A percentile compares a stretch with the other conserved stretches of the same genome.
Evolutionary conservation across 176 grass and related monocot genomes (phyloP).

Genomic region (Rhynchospora tenuis): DNA sequence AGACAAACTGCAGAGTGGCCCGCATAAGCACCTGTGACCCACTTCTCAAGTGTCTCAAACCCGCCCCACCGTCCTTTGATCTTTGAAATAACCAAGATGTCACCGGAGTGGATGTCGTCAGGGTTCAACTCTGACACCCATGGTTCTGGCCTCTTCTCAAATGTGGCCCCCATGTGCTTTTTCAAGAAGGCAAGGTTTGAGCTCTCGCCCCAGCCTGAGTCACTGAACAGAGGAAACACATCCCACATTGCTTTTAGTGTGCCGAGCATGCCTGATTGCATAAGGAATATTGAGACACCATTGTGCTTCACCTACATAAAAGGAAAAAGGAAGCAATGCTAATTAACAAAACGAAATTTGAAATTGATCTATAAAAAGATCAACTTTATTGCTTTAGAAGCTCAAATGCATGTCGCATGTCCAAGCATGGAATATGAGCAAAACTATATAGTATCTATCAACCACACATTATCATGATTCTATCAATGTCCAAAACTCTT

Average conservation of each 20-base stretch:
- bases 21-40: slow-evolving; percentile 94
- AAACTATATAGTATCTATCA: neutral
- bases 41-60: slow-evolving; percentile 96
- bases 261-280: slow-evolving; percentile 94
- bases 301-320: slow-evolving; percentile 73
- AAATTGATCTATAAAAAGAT: neutral
- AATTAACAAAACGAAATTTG: neutral
- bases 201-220: slow-evolving; percentile 83
- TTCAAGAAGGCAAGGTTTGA: slow-evolving; percentile 78
- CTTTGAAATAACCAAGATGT: slow-evolving; percentile 88
- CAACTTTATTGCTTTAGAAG: neutral
- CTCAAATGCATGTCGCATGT: neutral
- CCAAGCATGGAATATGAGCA: neutral
- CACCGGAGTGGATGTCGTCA: slow-evolving; percentile 88
- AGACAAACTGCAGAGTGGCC: slow-evolving; percentile 87
- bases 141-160: slow-evolving; percentile 77
- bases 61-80: slow-evolving; percentile 94
- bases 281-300: slow-evolving; percentile 95
- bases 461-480: neutral
- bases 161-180: slow-evolving; percentile 93
- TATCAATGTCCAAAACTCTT: neutral
- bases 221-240: slow-evolving; percentile 86
- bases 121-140: slow-evolving; percentile 81
- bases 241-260: slow-evolving; percentile 93
- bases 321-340: slow-evolving; percentile 16